Evolutionary conservation across 2,329 filamentous ascomycete species (phyloP).

Genomic region (Plenodomus lindquistii): DNA sequence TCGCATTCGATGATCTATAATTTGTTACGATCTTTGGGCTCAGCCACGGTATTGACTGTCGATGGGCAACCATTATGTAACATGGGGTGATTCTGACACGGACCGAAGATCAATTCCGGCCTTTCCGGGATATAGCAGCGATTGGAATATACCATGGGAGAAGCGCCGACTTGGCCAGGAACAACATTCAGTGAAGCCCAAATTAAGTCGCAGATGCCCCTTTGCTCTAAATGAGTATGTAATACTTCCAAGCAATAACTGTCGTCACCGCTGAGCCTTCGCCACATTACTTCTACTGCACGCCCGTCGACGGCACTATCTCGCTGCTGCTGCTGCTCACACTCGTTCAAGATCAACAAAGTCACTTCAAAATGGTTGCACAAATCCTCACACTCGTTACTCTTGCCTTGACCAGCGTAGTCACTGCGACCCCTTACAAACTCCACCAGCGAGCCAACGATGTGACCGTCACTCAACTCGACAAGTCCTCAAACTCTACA

Average conservation of each 20-base stretch:
- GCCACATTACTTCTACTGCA: no score
- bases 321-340: neutral
- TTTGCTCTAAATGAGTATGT: no score
- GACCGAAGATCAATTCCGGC: neutral
- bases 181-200: neutral
- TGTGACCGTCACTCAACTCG: constrained; percentile 6
- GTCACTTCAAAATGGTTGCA: constrained; percentile 1
- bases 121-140: neutral
- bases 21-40: neutral
- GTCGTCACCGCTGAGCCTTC: no score
- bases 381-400: neutral
- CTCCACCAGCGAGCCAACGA: neutral
- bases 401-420: constrained; percentile 6
- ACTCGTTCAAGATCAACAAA: neutral
- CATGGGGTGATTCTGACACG: neutral
- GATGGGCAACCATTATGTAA: neutral
- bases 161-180: neutral
- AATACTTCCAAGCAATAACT: no score
- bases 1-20: neutral
- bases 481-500: constrained; percentile 10
- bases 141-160: neutral
- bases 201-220: no score
- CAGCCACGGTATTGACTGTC: neutral
- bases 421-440: constrained; percentile 4
- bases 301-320: no score